phyloP scores from a whole-genome alignment of 2,329 filamentous ascomycete species.

The Xylaria multiplex region DNA sequence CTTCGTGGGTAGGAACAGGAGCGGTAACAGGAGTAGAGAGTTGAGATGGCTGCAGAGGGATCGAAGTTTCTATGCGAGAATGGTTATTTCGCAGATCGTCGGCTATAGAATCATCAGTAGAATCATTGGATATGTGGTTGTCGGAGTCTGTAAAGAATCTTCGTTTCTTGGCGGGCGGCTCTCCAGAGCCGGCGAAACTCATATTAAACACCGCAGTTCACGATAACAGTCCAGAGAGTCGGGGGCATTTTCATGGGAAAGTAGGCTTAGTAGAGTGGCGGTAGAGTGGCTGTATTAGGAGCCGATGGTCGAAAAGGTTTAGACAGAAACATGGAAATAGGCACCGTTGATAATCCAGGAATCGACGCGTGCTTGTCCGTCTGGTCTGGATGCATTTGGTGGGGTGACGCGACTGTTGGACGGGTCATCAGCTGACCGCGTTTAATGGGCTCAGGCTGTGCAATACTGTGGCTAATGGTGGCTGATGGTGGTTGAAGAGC shows the following conservation, averaged over 20 bases:
- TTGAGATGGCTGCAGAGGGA: constrained; percentile 39
- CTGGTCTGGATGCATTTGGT: constrained; percentile 21
- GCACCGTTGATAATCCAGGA: not conserved
- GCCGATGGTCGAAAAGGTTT: not conserved
- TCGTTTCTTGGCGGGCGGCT: constrained; percentile 51
- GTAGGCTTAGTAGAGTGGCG: no score
- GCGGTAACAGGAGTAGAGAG: constrained; percentile 21
- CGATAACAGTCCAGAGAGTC: not conserved
- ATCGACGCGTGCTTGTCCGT: constrained; percentile 20
- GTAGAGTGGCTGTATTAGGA: not conserved
- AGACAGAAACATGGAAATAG: not conserved
- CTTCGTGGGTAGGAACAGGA: not conserved
- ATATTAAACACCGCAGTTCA: constrained; percentile 44
- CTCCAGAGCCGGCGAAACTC: constrained; percentile 52
- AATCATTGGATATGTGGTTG: constrained; percentile 40
- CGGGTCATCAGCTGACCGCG: constrained; percentile 55
- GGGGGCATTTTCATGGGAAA: constrained; percentile 20
- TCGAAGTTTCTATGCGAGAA: constrained; percentile 38
- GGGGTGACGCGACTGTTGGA: constrained; percentile 42
- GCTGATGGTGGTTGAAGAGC: no score
- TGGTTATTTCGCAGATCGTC: constrained; percentile 34
- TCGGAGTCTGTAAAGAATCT: constrained; percentile 55
- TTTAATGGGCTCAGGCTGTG: constrained; percentile 39
- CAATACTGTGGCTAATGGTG: no score
- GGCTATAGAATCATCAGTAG: constrained; percentile 41